phyloP scores from a whole-genome alignment of 306 rosid species.

The barrel medic (Medicago truncatula) region DNA sequence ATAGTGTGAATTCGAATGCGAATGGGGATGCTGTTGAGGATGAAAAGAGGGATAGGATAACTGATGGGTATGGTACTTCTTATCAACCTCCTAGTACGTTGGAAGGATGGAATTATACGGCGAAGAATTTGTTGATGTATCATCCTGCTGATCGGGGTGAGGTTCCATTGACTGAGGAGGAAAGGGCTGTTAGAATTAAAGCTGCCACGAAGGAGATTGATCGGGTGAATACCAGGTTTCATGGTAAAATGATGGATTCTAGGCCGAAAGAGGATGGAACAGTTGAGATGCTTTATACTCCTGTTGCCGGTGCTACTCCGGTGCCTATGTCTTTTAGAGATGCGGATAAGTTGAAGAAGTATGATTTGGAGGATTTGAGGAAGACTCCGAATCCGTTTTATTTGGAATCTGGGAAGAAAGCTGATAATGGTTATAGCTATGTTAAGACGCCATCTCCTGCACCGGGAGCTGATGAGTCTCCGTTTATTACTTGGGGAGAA shows the following conservation, averaged over 20 bases:
- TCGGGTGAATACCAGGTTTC: slow-evolving; percentile 72
- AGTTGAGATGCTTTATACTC: slow-evolving; percentile 76
- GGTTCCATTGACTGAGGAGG: slow-evolving; percentile 85
- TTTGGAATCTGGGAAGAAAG: slow-evolving; percentile 76
- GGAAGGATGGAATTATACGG: slow-evolving; percentile 88
- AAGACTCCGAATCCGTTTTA: slow-evolving; percentile 89
- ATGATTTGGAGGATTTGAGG: slow-evolving; percentile 95
- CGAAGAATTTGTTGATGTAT: slow-evolving; percentile 90
- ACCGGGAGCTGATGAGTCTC: slow-evolving; percentile 89
- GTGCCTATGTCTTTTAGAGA: slow-evolving; percentile 64
- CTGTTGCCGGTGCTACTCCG: slow-evolving; percentile 83
- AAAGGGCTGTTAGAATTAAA: slow-evolving; percentile 70
- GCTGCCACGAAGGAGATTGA: slow-evolving; percentile 79
- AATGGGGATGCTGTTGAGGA: slow-evolving; percentile 67
- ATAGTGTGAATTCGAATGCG: slow-evolving; percentile 52
- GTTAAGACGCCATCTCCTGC: slow-evolving; percentile 95
- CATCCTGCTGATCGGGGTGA: slow-evolving; percentile 94
- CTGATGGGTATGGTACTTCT: slow-evolving; percentile 94
- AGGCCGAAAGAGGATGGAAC: slow-evolving; percentile 81
- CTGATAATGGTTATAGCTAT: slow-evolving; percentile 85
- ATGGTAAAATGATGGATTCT: slow-evolving; percentile 74
- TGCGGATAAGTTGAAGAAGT: slow-evolving; percentile 79
- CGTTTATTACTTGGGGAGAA: slow-evolving; percentile 96
- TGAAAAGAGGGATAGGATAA: slow-evolving; percentile 80
- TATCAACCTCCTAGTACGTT: slow-evolving; percentile 86